Base-by-base conservation (phyloP, 805 yeast species). In the Kodamaea sagamina region DNA sequence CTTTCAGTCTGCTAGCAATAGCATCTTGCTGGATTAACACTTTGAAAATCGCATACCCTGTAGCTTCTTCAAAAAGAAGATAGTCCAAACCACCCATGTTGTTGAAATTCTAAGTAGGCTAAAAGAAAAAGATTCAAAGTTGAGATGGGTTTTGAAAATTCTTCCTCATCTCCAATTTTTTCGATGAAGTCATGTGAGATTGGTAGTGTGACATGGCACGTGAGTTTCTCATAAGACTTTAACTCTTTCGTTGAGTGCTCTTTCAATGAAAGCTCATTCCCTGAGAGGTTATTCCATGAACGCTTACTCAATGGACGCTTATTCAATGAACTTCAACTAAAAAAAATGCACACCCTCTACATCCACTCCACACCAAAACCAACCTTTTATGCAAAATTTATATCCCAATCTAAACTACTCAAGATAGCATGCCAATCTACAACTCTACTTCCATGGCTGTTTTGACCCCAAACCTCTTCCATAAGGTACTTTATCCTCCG, bases 31-130 rank as follows among this genome's bases (percentile, higher is more conserved):
- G 96, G 52, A 89, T 75, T 57, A 83, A 81, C 49, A 93, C 97
- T 69, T 92, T 87, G 82, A 92, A 93, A 62, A 93, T 77, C 54
- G 96, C 98, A 67, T 92, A 93, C 55, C 99, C 99, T 42, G 98
- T 89, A 48, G 99, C 96, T 77, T 93, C 98, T 77, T 93, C 99
- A 68, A 86, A 92, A 61, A 93, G 84, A 65, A 93, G 81, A 73
- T 82, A 93, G 71, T 93, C 96, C 68, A 89, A 65, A 60, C 51
- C 51, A 43, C 47, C 50, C 53, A 50, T 50, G 25, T 35, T 46
- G 40, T 29, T 13, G 34, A 13, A 15, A 17, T 22, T 41, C 22
- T 21, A 12, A 29, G 36, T 35, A 26, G 35, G 19, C 15, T 15
- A 29, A 29, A 29, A 29, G 34, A 29, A 29, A 38, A 35, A 32